These are phyloP conservation scores for Lolium multiflorum DNA, from an alignment of 176 grass and related monocot species.

Conservation along the genomic window DNA sequence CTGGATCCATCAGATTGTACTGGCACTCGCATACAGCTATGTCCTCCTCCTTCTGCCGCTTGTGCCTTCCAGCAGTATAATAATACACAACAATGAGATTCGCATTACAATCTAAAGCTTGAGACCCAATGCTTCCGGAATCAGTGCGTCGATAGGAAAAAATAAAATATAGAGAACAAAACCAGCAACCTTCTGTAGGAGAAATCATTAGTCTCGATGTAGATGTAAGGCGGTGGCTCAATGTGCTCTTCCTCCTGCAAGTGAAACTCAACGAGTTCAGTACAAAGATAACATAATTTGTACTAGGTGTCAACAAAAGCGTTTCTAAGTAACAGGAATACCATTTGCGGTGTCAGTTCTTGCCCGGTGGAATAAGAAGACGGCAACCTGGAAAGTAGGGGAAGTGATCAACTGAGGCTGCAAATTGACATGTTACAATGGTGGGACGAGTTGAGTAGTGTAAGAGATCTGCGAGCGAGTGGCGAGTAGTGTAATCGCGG, in stretches of 20 bases:
- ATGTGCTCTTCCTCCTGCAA: constrained; percentile 55
- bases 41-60: constrained; percentile 90
- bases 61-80: constrained; percentile 63
- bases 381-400: constrained; percentile 1
- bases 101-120: not conserved
- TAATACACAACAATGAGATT: constrained; percentile 18
- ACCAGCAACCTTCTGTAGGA: constrained; percentile 70
- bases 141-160: not conserved
- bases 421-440: not conserved
- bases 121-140: not conserved
- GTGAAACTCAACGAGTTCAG: not conserved
- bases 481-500: not conserved
- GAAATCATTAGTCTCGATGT: constrained; percentile 88
- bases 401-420: not conserved
- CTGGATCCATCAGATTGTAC: constrained; percentile 70
- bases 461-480: not conserved
- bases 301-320: not conserved
- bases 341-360: not conserved
- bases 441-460: not conserved
- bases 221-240: constrained; percentile 64
- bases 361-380: not conserved
- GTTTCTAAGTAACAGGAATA: not conserved
- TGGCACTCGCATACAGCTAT: constrained; percentile 89
- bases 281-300: not conserved
- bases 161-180: not conserved